Percentiles rank a stretch among this genome's conserved stretches.
Conservation (phyloP, 2,329 filamentous ascomycete species). For the Colletotrichum musae region DNA sequence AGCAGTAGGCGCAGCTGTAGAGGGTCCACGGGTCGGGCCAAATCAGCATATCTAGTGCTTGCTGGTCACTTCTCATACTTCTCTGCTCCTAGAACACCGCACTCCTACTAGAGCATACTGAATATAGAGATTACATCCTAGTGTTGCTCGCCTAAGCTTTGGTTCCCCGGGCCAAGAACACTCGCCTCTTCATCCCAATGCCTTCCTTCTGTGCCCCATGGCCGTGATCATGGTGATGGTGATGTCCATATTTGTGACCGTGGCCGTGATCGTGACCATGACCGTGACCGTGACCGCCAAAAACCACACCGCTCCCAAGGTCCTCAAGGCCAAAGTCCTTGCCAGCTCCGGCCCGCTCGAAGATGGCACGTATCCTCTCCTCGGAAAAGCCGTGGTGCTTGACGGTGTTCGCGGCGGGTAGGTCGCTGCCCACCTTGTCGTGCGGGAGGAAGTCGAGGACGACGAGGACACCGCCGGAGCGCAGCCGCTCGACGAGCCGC, state of each 20-base stretch:
- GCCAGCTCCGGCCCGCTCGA: constrained; percentile 73
- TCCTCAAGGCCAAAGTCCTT: constrained; percentile 70
- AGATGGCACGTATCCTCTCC: constrained; percentile 71
- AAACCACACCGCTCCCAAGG: constrained; percentile 65
- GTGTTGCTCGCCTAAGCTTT: constrained; percentile 21
- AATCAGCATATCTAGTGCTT: background rate
- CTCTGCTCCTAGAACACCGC: background rate
- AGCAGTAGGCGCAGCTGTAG: constrained; percentile 44
- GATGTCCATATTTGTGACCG: constrained; percentile 46
- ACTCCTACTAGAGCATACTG: too few relatives aligned
- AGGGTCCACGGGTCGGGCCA: background rate
- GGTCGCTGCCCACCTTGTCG: constrained; percentile 46
- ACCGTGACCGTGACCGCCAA: constrained; percentile 46
- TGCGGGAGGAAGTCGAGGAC: constrained; percentile 78
- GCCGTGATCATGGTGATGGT: constrained; percentile 42
- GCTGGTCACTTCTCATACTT: background rate
- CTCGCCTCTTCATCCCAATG: constrained; percentile 56
- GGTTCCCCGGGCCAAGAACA: constrained; percentile 51
- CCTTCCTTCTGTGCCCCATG: constrained; percentile 49
- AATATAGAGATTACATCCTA: background rate
- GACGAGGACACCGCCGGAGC: constrained; percentile 75
- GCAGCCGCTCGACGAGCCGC: constrained; percentile 73
- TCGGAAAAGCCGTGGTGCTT: constrained; percentile 77
- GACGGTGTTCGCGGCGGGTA: constrained; percentile 64
- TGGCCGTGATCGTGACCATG: constrained; percentile 27